Evolutionary conservation across 352 stramenopile genomes (phyloP).

Genomic region (Globisporangium camurandrum): DNA sequence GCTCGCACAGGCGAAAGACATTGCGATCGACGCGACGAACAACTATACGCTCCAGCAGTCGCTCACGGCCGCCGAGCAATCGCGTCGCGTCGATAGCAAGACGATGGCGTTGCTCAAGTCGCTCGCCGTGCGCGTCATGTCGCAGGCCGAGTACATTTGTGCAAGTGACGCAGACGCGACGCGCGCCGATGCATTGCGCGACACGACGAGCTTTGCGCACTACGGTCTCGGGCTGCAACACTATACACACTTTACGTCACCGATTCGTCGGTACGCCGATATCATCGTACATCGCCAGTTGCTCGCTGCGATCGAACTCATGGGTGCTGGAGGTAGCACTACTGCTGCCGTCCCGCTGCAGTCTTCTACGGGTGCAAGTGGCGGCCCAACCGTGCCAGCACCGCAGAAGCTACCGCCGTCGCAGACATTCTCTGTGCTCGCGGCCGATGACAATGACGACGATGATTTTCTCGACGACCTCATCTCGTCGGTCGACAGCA

Average conservation of each 20-base stretch:
- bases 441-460: slow-evolving; percentile 2
- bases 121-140: slow-evolving; percentile 91
- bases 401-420: slow-evolving; percentile 30
- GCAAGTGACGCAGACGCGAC: slow-evolving; percentile 49
- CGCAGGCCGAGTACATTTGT: slow-evolving; percentile 91
- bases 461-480: slow-evolving; percentile 63
- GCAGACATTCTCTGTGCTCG: slow-evolving; percentile 48
- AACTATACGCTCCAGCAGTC: slow-evolving; percentile 83
- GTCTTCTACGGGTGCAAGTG: background rate
- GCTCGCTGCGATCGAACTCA: slow-evolving; percentile 35
- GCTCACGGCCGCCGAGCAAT: slow-evolving; percentile 44
- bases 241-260: slow-evolving; percentile 91
- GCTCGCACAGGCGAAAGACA: slow-evolving; percentile 56
- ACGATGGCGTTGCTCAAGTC: slow-evolving; percentile 89
- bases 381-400: background rate
- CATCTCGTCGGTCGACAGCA: slow-evolving; percentile 51
- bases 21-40: slow-evolving; percentile 68
- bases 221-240: slow-evolving; percentile 85
- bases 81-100: slow-evolving; percentile 56
- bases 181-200: slow-evolving; percentile 27
- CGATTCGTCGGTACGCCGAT: slow-evolving; percentile 88
- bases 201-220: slow-evolving; percentile 66
- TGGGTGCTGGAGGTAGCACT: too few species aligned
- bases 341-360: too few species aligned
- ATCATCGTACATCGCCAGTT: slow-evolving; percentile 89